Evolutionary conservation across 1,284 basidiomycete genomes (phyloP), one percentile per base, ranked within the genome.

Genomic region (Microbotryum scabiosae): DNA sequence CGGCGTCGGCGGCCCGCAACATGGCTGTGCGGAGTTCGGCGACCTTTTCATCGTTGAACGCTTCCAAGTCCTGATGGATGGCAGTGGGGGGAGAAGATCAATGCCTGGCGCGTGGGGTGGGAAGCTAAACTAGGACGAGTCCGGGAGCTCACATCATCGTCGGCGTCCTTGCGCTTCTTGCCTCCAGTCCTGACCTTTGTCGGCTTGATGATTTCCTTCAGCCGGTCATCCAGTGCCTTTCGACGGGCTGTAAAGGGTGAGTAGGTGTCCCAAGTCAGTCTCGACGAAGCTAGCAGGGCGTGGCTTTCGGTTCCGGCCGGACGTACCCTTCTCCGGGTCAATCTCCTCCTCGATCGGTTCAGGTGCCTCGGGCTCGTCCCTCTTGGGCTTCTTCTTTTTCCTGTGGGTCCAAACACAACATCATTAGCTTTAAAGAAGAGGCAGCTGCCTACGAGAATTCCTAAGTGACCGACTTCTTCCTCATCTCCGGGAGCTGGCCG

Each of bases 1-100:
- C 96, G 62, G 86, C 84, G 21, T 88, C 85, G 0, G 88, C 92
- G 2, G 94, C 96, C 9, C 79, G 77, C 51, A 88, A 80, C 96
- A 98, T 98, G 43, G 84, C 79, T 62, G 89, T 85, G 21, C 89
- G 82, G 25, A 98, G 79, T 8, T 86, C 79, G 0, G 86, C 85
- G 26, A 97, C 90, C 70, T 94, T 86, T 66, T 93, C 90, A 73
- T 98, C 94, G 20, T 91, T 90, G 69, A 88, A 87, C 45, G 84
- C 81, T 71, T 98, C 94, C 25, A 97, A 74, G 63, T 79, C 78
- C 76, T 80, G 62, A 28, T 45, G 3, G 1, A 3, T 49, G 23
- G 14, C 21, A 49, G 20, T 20, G 26, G 4, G 2, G 21, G 18
- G 23, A 51, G 32, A 9, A 21, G 26, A 14, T 54, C 32, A 53